These are phyloP conservation scores for Pythium utonaiense DNA, from an alignment of 352 stramenopile genomes.

Conservation along the genomic window DNA sequence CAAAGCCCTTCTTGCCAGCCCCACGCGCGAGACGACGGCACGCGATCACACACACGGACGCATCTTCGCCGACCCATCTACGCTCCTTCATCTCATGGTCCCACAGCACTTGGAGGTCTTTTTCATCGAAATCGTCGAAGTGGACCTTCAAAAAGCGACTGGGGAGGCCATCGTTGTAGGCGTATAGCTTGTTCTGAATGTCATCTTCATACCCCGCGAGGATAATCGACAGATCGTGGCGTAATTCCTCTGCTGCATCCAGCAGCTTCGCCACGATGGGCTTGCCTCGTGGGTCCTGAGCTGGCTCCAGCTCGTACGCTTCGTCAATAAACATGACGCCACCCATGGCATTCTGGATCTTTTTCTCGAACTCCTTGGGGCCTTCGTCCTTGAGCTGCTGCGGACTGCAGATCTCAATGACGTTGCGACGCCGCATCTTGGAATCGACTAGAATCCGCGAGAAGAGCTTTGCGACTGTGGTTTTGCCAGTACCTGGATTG, in stretches of 20 bases:
- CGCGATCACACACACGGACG: slow-evolving; percentile 44
- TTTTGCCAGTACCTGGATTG: slow-evolving; percentile 76
- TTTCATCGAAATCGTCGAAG: slow-evolving; percentile 92
- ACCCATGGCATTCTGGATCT: slow-evolving; percentile 64
- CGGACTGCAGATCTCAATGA: slow-evolving; percentile 41
- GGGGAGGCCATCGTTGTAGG: slow-evolving; percentile 85
- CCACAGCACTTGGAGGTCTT: slow-evolving; percentile 81
- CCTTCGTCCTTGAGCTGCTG: slow-evolving; percentile 78
- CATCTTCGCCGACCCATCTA: slow-evolving; percentile 43
- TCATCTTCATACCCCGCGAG: slow-evolving; percentile 92
- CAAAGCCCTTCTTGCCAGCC: slow-evolving; percentile 77
- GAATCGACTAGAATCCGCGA: slow-evolving; percentile 72
- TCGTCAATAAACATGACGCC: slow-evolving; percentile 94
- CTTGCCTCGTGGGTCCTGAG: slow-evolving; percentile 67
- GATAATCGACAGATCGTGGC: slow-evolving; percentile 86
- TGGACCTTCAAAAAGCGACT: slow-evolving; percentile 82
- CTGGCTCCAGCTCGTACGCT: slow-evolving; percentile 88
- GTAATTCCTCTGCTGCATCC: slow-evolving; percentile 79
- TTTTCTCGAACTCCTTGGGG: slow-evolving; percentile 61
- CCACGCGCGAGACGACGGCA: slow-evolving; percentile 60
- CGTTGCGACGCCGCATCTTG: slow-evolving; percentile 44
- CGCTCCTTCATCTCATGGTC: slow-evolving; percentile 38
- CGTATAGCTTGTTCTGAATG: slow-evolving; percentile 91
- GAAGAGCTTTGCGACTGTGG: slow-evolving; percentile 80
- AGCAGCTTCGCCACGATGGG: slow-evolving; percentile 89